Percentiles rank a stretch among this genome's conserved stretches.
Evolutionary conservation across 2,329 filamentous ascomycete species (phyloP).

Genomic region (Boeremia lycopersici): DNA sequence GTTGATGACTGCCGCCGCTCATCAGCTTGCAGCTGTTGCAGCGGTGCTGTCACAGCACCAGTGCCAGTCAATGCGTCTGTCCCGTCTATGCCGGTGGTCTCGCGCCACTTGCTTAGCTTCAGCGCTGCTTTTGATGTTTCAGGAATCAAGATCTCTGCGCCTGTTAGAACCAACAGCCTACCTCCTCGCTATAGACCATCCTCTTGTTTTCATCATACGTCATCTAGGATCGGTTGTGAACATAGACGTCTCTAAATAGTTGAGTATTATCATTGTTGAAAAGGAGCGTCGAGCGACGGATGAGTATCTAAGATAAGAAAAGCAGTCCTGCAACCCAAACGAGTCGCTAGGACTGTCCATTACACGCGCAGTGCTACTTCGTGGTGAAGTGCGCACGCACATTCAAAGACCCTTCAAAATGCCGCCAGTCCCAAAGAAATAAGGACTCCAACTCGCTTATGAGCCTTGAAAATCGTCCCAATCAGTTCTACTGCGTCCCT

Average conservation of each 20-base stretch:
- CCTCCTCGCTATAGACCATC: neutral
- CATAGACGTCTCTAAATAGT: neutral
- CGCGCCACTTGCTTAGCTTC: constrained; percentile 13
- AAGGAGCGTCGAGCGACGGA: neutral
- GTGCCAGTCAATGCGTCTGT: constrained; percentile 9
- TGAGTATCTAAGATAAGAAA: neutral
- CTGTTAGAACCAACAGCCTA: neutral
- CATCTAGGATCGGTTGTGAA: neutral
- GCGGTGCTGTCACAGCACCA: constrained; percentile 2
- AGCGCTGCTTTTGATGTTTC: constrained; percentile 16
- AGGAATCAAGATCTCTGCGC: constrained; percentile 2
- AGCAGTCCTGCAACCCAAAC: neutral
- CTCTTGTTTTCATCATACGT: neutral
- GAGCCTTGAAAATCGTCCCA: constrained; percentile 6
- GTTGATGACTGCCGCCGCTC: constrained; percentile 3
- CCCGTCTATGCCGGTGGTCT: constrained; percentile 10
- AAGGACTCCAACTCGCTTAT: constrained; percentile 12
- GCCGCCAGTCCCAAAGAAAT: constrained; percentile 15
- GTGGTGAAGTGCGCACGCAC: constrained; percentile 9
- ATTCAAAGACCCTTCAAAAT: constrained; percentile 6
- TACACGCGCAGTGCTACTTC: constrained; percentile 9
- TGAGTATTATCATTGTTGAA: neutral
- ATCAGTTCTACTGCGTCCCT: constrained; percentile 1
- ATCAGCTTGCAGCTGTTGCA: neutral
- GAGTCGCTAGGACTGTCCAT: neutral